Base-by-base conservation (phyloP, 345 rosid species). In the Jatropha curcas region DNA sequence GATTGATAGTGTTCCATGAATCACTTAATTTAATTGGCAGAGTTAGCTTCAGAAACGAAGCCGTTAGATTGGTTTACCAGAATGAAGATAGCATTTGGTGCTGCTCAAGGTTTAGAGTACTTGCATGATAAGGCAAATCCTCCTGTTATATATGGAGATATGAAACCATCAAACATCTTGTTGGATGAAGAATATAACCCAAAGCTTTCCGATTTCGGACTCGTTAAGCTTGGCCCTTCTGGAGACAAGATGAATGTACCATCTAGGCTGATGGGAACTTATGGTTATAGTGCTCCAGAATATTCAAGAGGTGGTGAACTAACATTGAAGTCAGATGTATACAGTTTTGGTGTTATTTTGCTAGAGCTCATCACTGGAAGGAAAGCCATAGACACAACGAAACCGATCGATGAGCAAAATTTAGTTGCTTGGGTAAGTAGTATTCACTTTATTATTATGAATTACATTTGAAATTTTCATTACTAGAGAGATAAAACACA, bases 241-340 rank as follows among this genome's bases (percentile, higher is more conserved):
- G 80, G 85, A 31, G 87, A 86, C 62, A 87, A 68, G 25, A 76
- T 74, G 83, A 73, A 45, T 71, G 79, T 75, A 9, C 41, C 85
- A 14, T 77, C 92, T 0, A 82, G 91, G 43, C 83, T 84, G 28
- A 84, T 87, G 95, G 92, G 88, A 63, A 92, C 95, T 41, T 90
- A 90, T 53, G 96, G 96, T 55, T 90, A 90, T 64, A 84, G 87
- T 4, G 92, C 97, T 1, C 97, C 97, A 0, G 97, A 92, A 65
- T 92, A 87, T 72, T 70, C 87, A 0, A 86, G 86, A 80, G 80
- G 86, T 7, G 88, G 90, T 57, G 64, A 74, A 31, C 85, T 90
- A 27, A 87, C 92, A 0, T 3, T 80, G 16, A 84, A 87, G 70
- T 85, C 97, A 28, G 96, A 92, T 71, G 92, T 92, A 0, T 92